These are phyloP conservation scores for Abrus pulchellus DNA, from an alignment of 306 rosid genomes.

Conservation along the genomic window DNA sequence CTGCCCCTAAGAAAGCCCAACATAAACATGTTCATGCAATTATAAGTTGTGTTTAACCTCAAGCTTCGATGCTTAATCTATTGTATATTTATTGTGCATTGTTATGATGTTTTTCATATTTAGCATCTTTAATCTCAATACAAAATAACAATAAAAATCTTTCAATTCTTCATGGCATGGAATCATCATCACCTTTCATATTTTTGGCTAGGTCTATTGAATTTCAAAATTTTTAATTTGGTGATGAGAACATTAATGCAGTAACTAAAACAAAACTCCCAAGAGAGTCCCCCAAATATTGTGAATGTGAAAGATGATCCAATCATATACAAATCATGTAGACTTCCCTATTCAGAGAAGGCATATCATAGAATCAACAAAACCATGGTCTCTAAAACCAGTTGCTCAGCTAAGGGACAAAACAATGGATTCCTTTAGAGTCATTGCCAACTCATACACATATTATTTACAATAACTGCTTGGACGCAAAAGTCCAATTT, in stretches of 20 bases:
- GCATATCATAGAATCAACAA: background rate
- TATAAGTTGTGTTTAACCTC: no score
- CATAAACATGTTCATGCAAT: no score
- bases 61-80: no score
- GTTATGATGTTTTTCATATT: no score
- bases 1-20: no score
- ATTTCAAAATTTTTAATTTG: no score
- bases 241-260: no score
- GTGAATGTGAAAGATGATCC: background rate
- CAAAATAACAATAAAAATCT: background rate
- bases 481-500: background rate
- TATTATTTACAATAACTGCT: background rate
- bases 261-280: background rate
- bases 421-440: background rate
- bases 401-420: background rate
- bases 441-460: constrained; percentile 38
- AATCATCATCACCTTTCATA: background rate
- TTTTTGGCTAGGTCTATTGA: background rate
- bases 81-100: no score
- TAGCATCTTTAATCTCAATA: background rate
- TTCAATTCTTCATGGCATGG: background rate
- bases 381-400: constrained; percentile 19
- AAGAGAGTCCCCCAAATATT: background rate
- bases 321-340: background rate
- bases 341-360: background rate